Evolutionary conservation across 768 basidiomycete genomes (phyloP), one percentile per base, ranked within the genome.

Genomic region (Clavulina sp.): DNA sequence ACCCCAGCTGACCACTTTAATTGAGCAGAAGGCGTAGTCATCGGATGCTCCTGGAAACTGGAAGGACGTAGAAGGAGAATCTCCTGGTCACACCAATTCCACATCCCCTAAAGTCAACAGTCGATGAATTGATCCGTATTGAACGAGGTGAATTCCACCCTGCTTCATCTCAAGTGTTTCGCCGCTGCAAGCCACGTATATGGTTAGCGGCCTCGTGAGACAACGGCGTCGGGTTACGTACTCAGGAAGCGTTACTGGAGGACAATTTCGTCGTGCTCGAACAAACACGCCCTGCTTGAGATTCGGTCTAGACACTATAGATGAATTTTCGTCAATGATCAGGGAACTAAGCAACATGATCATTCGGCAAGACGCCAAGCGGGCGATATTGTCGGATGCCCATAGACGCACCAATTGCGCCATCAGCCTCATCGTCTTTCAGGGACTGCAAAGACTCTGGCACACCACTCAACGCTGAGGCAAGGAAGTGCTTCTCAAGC

Each of bases 391-490:
- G 26, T 36, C 21, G 49, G 26, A 49, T 44, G 18, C 23, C 13
- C 7, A 2, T 19, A 38, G 26, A 58, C 66, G 21, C 43, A 69
- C 68, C 61, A 65, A 69, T 61, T 63, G 80, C 75, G 81, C 92
- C n/a, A 73, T 74, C 44, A 76, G 83, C 59, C 5, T 74, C 72
- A 59, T 92, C 87, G 52, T 89, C 84, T 51, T 16, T 26, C 43
- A 93, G 68, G 48, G 78, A 75, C 21, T 78, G 73, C 58, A 93
- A 81, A 48, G 75, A 70, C 41, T 76, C 77, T 0, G 92, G 92
- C 29, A 96, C 66, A 55, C 80, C 75, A 59, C 88, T 83, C 26
- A 96, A 69, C 3, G 93, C 87, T 1, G 84, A 77, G n/a, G 73
- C 66, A 52, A 74, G 73, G 57, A 85, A 83, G 62, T 93, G 86